Percentiles rank a stretch among this genome's conserved stretches.
Conservation (phyloP, 352 stramenopile species). For the Hyaloperonospora arabidopsidis region DNA sequence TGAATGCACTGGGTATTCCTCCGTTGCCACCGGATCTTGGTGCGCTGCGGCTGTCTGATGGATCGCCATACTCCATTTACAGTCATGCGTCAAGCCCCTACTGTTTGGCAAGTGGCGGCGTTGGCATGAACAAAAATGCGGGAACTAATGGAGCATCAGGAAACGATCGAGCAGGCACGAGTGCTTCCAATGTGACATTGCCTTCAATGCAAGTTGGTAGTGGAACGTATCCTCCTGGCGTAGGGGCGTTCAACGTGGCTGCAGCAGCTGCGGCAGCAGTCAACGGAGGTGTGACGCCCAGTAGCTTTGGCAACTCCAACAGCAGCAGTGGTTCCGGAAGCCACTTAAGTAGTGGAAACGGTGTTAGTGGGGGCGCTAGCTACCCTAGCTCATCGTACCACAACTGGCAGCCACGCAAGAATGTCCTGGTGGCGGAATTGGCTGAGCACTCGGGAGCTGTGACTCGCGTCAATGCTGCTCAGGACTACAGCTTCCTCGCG, state of each 20-base stretch:
- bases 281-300: constrained; percentile 24
- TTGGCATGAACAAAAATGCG: constrained; percentile 8
- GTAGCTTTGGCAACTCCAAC: constrained; percentile 22
- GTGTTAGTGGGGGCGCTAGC: constrained; percentile 17
- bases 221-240: constrained; percentile 24
- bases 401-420: constrained; percentile 80
- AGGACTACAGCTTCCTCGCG: constrained; percentile 94
- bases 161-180: constrained; percentile 27
- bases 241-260: constrained; percentile 20
- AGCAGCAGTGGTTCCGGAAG: constrained; percentile 18
- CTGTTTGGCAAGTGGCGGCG: constrained; percentile 23
- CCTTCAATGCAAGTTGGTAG: constrained; percentile 24
- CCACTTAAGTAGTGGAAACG: constrained; percentile 25
- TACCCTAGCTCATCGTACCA: constrained; percentile 51
- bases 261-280: constrained; percentile 27
- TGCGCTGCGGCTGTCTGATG: constrained; percentile 59
- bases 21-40: constrained; percentile 88
- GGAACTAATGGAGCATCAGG: constrained; percentile 17
- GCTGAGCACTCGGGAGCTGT: constrained; percentile 91
- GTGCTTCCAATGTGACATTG: constrained; percentile 19
- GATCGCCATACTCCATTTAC: constrained; percentile 73
- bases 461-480: constrained; percentile 87
- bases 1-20: constrained; percentile 89
- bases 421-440: constrained; percentile 76
- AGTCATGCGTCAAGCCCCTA: constrained; percentile 61